Percentiles rank a stretch among this genome's conserved stretches.
phyloP scores from a whole-genome alignment of 345 rosid species.

The Rhodomyrtus tomentosa region DNA sequence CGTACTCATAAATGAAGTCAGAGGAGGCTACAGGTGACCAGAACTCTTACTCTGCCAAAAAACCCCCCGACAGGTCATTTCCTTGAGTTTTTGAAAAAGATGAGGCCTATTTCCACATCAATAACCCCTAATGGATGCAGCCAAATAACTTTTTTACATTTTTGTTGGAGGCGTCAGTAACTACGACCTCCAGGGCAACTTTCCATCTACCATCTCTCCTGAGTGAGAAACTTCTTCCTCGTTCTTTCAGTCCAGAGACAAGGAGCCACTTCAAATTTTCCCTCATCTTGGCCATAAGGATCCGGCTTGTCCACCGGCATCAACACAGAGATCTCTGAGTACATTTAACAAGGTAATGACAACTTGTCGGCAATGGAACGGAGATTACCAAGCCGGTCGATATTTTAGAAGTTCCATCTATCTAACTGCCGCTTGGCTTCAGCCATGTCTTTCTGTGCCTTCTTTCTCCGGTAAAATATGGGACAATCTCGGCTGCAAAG shows the following conservation, averaged over 20 bases:
- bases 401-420: slow-evolving; percentile 56
- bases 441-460: slow-evolving; percentile 92
- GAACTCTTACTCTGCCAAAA: not conserved
- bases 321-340: not conserved
- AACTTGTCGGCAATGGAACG: not conserved
- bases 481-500: slow-evolving; percentile 88
- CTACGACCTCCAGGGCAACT: not conserved
- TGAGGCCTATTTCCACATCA: not conserved
- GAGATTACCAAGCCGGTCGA: not conserved
- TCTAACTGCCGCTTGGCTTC: slow-evolving; percentile 74
- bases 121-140: not conserved
- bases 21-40: not conserved
- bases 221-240: not conserved
- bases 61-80: not conserved
- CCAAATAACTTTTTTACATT: not conserved
- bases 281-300: not conserved
- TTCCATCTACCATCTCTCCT: not conserved
- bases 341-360: not conserved
- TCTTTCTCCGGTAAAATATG: slow-evolving; percentile 91
- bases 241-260: not conserved
- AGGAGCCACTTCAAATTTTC: not conserved
- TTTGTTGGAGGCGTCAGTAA: not conserved
- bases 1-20: not conserved
- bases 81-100: not conserved
- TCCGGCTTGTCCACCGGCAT: not conserved